Evolutionary conservation across 352 stramenopile genomes (phyloP), one percentile per base, ranked within the genome.

Genomic region (Phytophthora kernoviae): DNA sequence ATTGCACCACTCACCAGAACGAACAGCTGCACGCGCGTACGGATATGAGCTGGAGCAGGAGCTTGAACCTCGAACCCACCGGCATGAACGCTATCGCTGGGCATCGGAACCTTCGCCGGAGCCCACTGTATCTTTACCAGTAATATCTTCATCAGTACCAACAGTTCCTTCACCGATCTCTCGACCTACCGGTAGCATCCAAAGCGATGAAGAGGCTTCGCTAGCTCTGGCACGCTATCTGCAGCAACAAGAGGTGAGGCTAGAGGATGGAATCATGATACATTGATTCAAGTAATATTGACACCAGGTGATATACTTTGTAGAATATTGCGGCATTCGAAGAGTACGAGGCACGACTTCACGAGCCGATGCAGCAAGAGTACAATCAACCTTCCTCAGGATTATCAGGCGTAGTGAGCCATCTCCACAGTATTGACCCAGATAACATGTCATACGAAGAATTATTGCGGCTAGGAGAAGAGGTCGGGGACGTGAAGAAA

Each of bases 391-490:
- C 4, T 36, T 58, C 22, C n/a, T 64, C 51, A 12, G n/a, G 51
- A 15, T 22, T 67, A 5, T 68, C 69, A 11, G 26, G 46, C 39
- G 21, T 73, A 3, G 9, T 40, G 18, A 24, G 21, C 20, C 58
- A 70, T 3, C 52, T 58, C 2, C 69, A 47, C 37, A 69, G 68
- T 42, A 69, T 93, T n/a, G 84, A 91, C 49, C 80, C 82, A 1
- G 84, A 91, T 45, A 87, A 78, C 58, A 93, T 93, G 84, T 86
- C 74, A 9, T 93, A 93, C 68, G 84, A 93, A 54, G 79, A 91
- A 51, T 63, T 93, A 4, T 36, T 93, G 33, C 67, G 81, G 22
- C 69, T 93, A 4, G 84, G 82, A 21, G 84, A 93, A 36, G 49
- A 84, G 44, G 77, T 86, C 10, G 84, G 84, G 6, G 84, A 93